Base-by-base conservation (phyloP, 1,284 basidiomycete species). In the Puccinia brachypodii region DNA sequence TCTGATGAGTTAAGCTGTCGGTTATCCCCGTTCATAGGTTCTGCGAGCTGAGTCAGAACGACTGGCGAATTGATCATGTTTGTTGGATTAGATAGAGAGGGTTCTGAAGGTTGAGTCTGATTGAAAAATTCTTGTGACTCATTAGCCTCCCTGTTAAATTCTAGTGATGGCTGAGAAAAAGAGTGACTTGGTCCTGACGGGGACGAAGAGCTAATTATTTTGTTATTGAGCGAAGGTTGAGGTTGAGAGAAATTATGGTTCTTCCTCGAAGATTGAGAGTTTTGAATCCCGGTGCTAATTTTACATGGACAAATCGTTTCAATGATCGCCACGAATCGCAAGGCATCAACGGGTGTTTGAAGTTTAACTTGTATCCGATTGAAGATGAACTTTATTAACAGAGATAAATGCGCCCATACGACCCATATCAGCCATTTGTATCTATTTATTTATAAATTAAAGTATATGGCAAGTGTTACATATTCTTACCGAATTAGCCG, bases 291-390 rank as follows among this genome's bases (percentile, higher is more conserved):
- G 42, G 40, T 62, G 44, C 76, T 79, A 3, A 71, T 66, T 53
- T 79, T 79, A 40, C 76, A 79, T 53, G 76, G 76, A 71, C 76
- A 79, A 58, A 79, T 79, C 2, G 66, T 31, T 50, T 79, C 76
- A 14, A 79, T 79, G 8, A 79, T 53, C 22, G 44, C 50, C 0
- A 79, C 53, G 8, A 79, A 71, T 42, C 68, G 36, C 11, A 79
- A n/a, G 14, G 62, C 50, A 60, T 79, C 76, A 22, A n/a, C 53
- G 28, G 44, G 76, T 13, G 28, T 71, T 56, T 79, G 76, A 58
- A 79, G 66, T 60, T 68, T 68, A 56, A 79, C 19, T 44, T 79
- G 76, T n/a, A 79, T 53, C 0, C 76, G 64, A 71, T 71, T 79
- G 28, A 68, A 79, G 40, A 25, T 56, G 31, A 79, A 44, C 76